Evolutionary conservation across 2,329 filamentous ascomycete genomes (phyloP).

Genomic region (Xylaria sp.): DNA sequence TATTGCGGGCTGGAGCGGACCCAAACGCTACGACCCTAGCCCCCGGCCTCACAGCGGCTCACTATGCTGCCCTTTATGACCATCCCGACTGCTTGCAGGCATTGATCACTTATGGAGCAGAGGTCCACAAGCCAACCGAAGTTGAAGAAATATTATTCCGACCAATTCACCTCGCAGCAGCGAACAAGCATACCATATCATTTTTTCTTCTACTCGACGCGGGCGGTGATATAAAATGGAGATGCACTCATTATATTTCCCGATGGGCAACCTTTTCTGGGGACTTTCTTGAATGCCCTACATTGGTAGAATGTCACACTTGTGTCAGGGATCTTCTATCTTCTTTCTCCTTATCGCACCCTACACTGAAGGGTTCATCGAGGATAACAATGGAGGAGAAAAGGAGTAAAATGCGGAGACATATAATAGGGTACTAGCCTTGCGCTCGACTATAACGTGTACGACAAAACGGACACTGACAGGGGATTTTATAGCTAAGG

Average conservation of each 20-base stretch:
- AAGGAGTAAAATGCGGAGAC: no score
- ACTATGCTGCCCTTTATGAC: slow-evolving; percentile 9
- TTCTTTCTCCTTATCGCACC: no score
- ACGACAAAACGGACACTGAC: no score
- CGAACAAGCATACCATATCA: neutral
- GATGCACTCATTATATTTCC: slow-evolving; percentile 5
- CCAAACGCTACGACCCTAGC: neutral
- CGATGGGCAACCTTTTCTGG: neutral
- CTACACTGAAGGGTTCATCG: no score
- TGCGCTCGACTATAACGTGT: no score
- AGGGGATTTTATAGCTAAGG: no score
- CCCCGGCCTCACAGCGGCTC: slow-evolving; percentile 5
- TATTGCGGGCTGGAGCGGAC: slow-evolving; percentile 9
- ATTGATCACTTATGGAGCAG: neutral
- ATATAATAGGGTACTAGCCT: no score
- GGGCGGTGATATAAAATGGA: neutral
- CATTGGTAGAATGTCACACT: no score
- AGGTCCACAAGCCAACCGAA: slow-evolving; percentile 7
- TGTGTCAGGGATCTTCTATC: no score
- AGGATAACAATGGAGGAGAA: no score
- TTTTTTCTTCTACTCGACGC: neutral
- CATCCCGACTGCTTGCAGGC: neutral
- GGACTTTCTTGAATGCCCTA: no score
- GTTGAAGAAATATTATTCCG: slow-evolving; percentile 1
- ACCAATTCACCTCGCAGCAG: slow-evolving; percentile 16